phyloP scores from a whole-genome alignment of 305 asterid species.

The Solanum hybrid region DNA sequence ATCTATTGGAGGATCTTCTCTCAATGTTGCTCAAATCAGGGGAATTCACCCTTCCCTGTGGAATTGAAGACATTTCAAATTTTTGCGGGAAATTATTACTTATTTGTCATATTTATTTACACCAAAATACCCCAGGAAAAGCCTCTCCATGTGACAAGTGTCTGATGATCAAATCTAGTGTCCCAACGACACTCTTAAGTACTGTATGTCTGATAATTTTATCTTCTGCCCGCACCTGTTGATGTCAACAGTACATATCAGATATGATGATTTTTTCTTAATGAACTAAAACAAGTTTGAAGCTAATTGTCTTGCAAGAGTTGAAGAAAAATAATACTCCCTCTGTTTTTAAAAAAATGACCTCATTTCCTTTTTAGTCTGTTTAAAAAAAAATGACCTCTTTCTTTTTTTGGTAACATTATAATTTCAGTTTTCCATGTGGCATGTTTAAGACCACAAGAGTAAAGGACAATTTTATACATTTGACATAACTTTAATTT shows the following conservation, averaged over 20 bases:
- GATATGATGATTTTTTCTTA: not conserved
- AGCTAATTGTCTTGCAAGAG: not conserved
- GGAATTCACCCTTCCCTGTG: conserved; percentile 30
- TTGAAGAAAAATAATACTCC: no score
- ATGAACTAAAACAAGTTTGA: not conserved
- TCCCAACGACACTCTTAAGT: conserved; percentile 43
- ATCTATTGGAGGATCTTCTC: conserved; percentile 19
- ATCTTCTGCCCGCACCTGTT: conserved; percentile 42
- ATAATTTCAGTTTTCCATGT: no score
- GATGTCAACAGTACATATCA: not conserved
- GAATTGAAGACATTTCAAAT: not conserved
- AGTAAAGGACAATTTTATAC: no score
- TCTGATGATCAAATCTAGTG: conserved; percentile 48
- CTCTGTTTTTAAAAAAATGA: no score
- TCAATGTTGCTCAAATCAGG: conserved; percentile 28
- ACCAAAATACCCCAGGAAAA: conserved; percentile 47
- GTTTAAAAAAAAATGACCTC: no score
- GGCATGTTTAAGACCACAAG: no score
- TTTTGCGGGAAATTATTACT: not conserved
- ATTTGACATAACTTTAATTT: no score
- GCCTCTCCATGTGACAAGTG: conserved; percentile 33
- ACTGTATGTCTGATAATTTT: conserved; percentile 18
- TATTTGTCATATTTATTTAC: not conserved
- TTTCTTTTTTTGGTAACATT: no score
- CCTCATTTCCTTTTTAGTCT: no score